Evolutionary conservation across 169 alveolate species (phyloP).

Genomic region (Ichthyophthirius multifiliis): DNA sequence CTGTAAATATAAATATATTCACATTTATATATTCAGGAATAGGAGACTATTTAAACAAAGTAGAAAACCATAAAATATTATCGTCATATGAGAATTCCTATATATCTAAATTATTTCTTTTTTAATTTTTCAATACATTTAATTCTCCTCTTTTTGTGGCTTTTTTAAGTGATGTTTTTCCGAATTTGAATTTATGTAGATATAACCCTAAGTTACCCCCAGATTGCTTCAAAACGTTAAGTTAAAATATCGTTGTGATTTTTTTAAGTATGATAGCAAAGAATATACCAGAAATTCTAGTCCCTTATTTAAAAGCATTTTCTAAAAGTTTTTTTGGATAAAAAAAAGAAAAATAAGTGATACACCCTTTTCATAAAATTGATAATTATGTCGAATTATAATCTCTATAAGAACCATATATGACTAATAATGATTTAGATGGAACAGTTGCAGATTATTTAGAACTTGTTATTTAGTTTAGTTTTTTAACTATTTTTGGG

Average conservation of each 20-base stretch:
- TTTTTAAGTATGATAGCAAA: conserved; percentile 18
- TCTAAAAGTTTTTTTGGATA: neutral
- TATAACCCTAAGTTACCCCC: neutral
- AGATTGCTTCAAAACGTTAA: conserved; percentile 10
- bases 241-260: conserved; percentile 7
- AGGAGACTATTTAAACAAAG: conserved; percentile 12
- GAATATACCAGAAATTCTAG: conserved; percentile 27
- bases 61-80: conserved; percentile 38
- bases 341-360: neutral
- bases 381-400: conserved; percentile 18
- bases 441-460: conserved; percentile 40
- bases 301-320: neutral
- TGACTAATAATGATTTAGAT: conserved; percentile 22
- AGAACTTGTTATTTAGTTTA: conserved; percentile 25
- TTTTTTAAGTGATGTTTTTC: neutral
- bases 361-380: conserved; percentile 24
- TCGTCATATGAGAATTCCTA: conserved; percentile 37
- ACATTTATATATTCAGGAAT: conserved; percentile 3
- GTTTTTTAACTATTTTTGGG: conserved; percentile 27
- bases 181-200: conserved; percentile 19
- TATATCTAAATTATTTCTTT: conserved; percentile 34
- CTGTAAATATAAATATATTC: conserved; percentile 2
- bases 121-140: conserved; percentile 33
- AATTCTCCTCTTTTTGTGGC: conserved; percentile 26
- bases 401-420: conserved; percentile 12